Percentiles rank a stretch among this genome's conserved stretches.
These are phyloP conservation scores for Otatea glauca DNA, from an alignment of 176 grass and related monocot species.

Conservation along the genomic window DNA sequence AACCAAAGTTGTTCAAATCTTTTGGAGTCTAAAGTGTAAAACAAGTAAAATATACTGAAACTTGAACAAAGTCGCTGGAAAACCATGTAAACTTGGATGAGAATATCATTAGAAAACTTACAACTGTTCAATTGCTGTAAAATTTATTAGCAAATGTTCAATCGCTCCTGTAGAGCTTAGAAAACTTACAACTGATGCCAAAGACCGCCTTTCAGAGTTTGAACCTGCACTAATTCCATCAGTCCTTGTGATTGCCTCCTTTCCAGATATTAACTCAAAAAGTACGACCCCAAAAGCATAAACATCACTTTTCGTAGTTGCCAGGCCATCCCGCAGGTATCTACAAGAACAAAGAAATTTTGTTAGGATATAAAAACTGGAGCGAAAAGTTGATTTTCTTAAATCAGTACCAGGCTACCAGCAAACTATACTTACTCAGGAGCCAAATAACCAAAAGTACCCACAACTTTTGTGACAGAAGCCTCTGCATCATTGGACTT, in stretches of 20 bases:
- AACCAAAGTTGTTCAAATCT: conserved; percentile 28
- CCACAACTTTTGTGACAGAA: conserved; percentile 97
- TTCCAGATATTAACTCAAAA: conserved; percentile 96
- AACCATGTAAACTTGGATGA: neutral
- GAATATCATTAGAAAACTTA: neutral
- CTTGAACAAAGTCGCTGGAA: neutral
- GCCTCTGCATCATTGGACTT: conserved; percentile 87
- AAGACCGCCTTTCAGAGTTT: conserved; percentile 85
- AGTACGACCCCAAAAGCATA: conserved; percentile 98
- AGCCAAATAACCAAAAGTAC: conserved; percentile 97
- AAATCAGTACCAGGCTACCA: neutral
- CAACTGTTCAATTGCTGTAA: neutral
- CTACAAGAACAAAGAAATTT: conserved; percentile 57
- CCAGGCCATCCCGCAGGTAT: conserved; percentile 87
- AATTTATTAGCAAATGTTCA: conserved; percentile 14
- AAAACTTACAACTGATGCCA: conserved; percentile 94
- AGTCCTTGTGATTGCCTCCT: conserved; percentile 87
- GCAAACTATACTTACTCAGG: conserved; percentile 75
- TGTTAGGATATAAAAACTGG: neutral
- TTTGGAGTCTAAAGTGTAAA: neutral
- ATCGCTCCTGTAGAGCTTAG: conserved; percentile 17
- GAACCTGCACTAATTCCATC: conserved; percentile 53
- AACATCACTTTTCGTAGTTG: conserved; percentile 93
- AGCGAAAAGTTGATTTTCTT: conserved; percentile 23
- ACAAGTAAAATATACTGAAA: conserved; percentile 27